Evolutionary conservation across 805 yeast genomes (phyloP), one percentile per base, ranked within the genome.

Genomic region (Maudiozyma barnettii): DNA sequence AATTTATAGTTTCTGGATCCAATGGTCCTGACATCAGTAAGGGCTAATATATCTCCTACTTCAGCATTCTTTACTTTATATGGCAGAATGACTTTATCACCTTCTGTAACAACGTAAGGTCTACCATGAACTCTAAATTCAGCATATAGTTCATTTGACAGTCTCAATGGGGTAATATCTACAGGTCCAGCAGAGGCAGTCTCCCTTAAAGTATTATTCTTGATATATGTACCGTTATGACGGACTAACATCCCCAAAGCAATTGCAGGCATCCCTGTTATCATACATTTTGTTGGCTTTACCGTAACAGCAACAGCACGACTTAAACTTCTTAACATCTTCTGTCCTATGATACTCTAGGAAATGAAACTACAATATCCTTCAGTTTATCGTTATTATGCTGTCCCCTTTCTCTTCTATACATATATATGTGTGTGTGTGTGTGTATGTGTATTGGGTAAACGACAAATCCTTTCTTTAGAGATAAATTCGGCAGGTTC

Each of bases 81-180:
- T 2, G 97, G 96, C 37, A 93, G 66, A 21, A 80, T 75, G 45
- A 93, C 76, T 54, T 74, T 76, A 65, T 93, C 99, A 20, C 99
- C 99, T 54, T 82, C 78, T 22, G 98, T 89, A 16, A 93, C 93
- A 51, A 93, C 71, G 60, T 86, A 89, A 39, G 93, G 87, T 66
- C 88, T 80, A 65, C 82, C 79, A 69, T 88, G 93, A 36, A 93
- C 76, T 55, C 78, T 80, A 54, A 91, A 75, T 8, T 86, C 73
- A 41, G 98, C 98, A 61, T 88, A 93, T 30, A 91, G 67, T 51
- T 77, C 78, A 50, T 78, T 77, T 46, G 83, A 80, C 45, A 78
- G 74, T 59, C 82, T 86, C 51, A 89, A 69, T 2, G 87, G 81
- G 0, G 78, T 66, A 45, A 80, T 65, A 57, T 79, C 83, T 18